Evolutionary conservation across 148 eudicot species (phyloP).

Genomic region (Silene uniflora): DNA sequence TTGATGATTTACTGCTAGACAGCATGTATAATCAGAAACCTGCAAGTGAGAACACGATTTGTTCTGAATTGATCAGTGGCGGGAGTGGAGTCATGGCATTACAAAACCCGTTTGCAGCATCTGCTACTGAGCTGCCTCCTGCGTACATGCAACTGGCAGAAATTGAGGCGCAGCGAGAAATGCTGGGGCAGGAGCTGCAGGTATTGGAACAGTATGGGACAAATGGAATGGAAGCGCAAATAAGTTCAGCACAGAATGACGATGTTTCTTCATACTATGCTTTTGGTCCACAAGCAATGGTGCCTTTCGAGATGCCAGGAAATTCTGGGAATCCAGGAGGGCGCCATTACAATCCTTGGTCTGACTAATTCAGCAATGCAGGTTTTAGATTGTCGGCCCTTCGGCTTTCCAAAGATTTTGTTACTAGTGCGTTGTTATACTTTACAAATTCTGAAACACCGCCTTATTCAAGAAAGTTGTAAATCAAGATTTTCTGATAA

Average conservation of each 20-base stretch:
- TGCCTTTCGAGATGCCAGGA: slow-evolving; percentile 21
- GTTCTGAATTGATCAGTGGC: slow-evolving; percentile 28
- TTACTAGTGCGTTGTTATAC: background rate
- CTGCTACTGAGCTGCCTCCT: slow-evolving; percentile 45
- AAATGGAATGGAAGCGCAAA: slow-evolving; percentile 40
- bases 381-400: background rate
- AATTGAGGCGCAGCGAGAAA: slow-evolving; percentile 40
- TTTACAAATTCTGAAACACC: too few species aligned
- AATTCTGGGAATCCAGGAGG: slow-evolving; percentile 22
- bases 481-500: too few species aligned
- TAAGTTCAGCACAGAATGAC: slow-evolving; percentile 20
- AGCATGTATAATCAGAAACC: slow-evolving; percentile 41
- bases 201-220: slow-evolving; percentile 43
- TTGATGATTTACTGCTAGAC: slow-evolving; percentile 36
- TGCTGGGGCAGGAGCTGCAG: slow-evolving; percentile 37
- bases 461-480: too few species aligned
- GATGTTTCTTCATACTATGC: slow-evolving; percentile 6
- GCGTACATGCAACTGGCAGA: slow-evolving; percentile 50
- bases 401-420: background rate
- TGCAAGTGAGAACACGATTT: slow-evolving; percentile 28
- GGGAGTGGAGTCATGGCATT: slow-evolving; percentile 26
- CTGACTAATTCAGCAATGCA: background rate
- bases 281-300: slow-evolving; percentile 18
- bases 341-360: slow-evolving; percentile 23
- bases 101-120: slow-evolving; percentile 57